Base-by-base conservation (phyloP, 2,329 filamentous ascomycete species). In the Aspergillus uvarum region DNA sequence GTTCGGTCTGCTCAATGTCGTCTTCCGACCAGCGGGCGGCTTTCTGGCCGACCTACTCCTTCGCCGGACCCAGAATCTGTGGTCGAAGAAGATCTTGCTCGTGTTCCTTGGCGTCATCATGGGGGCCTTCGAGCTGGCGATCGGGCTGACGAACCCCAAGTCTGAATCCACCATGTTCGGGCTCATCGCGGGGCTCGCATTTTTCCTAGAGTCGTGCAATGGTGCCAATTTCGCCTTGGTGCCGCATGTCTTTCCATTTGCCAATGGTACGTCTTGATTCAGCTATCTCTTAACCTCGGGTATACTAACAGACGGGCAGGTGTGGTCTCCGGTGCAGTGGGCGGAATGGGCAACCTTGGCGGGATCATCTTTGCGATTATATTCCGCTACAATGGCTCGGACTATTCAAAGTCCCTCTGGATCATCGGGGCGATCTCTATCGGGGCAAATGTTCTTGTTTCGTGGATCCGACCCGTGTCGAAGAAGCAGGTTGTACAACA, bases 161-260 rank as follows among this genome's bases (percentile, higher is more conserved):
- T 71, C 82, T 24, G 74, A 88, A 51, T 76, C 82, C 6, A 86
- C 85, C 2, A 88, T 96, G 82, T 87, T 95, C 58, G 91, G 90
- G 1, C 85, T 96, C 5, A 79, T 96, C 8, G 87, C 88, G 1
- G 83, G 91, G 10, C 83, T 92, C 78, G 91, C 90, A 1, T 83
- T 96, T 72, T 96, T 96, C 79, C 77, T 92, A 48, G 91, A 96
- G 74, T 91, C 89, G 2, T 88, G 87, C 47, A 96, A 96, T 72
- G 93, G 93, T 0, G 87, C 91, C 47, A 95, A 91, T 77, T 96
- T 95, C 75, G 86, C 91, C 0, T 83, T 96, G 5, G 89, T 96
- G 24, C 92, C 92, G 3, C 93, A 96, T 72, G 89, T 96, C 1
- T 89, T 93, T 75, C 91, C 91, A 1, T 84, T 83, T 62, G 90